Evolutionary conservation across 148 eudicot genomes (phyloP).

Genomic region (Rhododendron ovatum): DNA sequence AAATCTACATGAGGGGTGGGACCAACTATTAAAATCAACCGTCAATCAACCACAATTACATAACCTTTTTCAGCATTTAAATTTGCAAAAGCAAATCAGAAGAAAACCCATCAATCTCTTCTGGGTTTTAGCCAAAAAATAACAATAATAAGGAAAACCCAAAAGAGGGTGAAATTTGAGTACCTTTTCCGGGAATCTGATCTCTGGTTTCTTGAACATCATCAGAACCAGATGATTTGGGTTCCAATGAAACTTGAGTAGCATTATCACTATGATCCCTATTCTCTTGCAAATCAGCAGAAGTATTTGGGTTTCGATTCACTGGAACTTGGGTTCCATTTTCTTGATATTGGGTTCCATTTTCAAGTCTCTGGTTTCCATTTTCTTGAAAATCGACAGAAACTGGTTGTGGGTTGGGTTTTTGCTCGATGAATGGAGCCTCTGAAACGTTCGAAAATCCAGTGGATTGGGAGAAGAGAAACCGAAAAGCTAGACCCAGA

Average conservation of each 20-base stretch:
- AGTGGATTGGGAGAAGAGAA: slow-evolving; percentile 27
- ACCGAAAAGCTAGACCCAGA: slow-evolving; percentile 26
- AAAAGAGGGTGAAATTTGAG: not conserved
- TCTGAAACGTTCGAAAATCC: slow-evolving; percentile 11
- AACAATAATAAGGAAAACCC: not conserved
- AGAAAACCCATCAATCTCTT: not conserved
- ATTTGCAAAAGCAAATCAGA: not conserved
- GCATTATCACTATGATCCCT: not conserved
- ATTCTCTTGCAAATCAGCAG: not conserved
- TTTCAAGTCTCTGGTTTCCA: not conserved
- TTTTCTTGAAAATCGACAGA: not conserved
- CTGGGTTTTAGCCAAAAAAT: not conserved
- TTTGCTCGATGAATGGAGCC: not conserved
- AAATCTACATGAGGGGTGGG: not conserved
- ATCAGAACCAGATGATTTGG: not conserved
- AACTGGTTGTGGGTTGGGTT: not conserved
- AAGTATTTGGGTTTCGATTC: not conserved
- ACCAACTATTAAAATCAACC: not conserved
- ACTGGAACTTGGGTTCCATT: not conserved
- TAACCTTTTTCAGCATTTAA: not conserved
- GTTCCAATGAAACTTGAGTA: not conserved
- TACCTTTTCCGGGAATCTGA: not conserved
- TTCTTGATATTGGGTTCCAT: not conserved
- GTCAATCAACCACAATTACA: not conserved
- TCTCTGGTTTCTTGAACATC: not conserved